Conservation (phyloP, 2,329 filamentous ascomycete genomes). For the Macrophomina tecta region DNA sequence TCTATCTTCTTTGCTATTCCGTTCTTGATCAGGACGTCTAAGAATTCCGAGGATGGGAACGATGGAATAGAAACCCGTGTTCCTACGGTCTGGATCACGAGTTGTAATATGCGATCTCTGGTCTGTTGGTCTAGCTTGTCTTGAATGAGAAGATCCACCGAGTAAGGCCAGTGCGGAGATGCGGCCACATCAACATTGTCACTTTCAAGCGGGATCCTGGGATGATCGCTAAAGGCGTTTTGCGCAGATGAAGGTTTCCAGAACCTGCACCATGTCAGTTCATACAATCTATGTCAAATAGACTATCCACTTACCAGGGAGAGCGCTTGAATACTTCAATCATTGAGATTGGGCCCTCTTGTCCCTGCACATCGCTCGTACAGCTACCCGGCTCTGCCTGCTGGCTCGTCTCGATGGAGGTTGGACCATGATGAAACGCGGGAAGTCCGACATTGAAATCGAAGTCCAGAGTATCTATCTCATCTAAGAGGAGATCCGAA, state of each 20-base stretch:
- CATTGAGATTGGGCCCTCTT: not conserved
- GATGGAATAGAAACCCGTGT: constrained; percentile 38
- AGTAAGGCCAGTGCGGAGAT: constrained; percentile 38
- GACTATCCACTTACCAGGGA: not conserved
- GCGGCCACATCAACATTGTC: constrained; percentile 37
- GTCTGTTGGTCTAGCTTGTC: constrained; percentile 33
- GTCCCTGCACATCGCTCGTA: not conserved
- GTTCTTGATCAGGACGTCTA: constrained; percentile 41
- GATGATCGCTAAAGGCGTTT: constrained; percentile 39
- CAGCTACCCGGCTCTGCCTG: not conserved
- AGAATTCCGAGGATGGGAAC: constrained; percentile 39
- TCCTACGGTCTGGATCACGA: constrained; percentile 39
- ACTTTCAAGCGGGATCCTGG: constrained; percentile 37
- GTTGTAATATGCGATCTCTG: constrained; percentile 40
- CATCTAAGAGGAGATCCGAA: constrained; percentile 32
- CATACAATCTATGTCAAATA: not conserved
- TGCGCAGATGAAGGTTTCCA: constrained; percentile 39
- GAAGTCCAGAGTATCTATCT: constrained; percentile 31
- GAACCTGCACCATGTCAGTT: constrained; percentile 32
- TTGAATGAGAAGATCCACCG: constrained; percentile 36
- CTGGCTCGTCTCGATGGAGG: constrained; percentile 2
- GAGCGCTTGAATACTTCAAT: constrained; percentile 12
- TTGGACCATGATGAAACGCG: not conserved
- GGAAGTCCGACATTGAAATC: constrained; percentile 12
- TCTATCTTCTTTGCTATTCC: constrained; percentile 42